Percentiles rank a stretch among this genome's conserved stretches.
Conservation (phyloP, 2,329 filamentous ascomycete species). For the Cladosporium cucumerinum region DNA sequence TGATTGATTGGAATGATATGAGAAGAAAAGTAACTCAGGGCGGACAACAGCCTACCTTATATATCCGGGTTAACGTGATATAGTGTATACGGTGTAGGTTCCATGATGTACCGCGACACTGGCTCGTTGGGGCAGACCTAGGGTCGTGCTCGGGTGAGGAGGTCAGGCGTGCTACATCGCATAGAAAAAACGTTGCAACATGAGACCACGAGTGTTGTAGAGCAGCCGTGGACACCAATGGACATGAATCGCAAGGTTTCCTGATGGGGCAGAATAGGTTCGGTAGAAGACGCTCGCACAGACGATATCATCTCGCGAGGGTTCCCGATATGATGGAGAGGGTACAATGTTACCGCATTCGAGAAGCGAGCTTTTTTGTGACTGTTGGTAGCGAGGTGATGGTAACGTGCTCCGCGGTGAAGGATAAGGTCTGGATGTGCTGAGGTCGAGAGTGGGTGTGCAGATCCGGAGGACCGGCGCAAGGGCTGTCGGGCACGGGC, state of each 20-base stretch:
- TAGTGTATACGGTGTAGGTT: neutral
- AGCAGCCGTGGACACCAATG: neutral
- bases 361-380: neutral
- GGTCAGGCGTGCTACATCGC: neutral
- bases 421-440: neutral
- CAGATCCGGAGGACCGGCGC: neutral
- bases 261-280: neutral
- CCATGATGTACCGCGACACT: neutral
- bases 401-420: neutral
- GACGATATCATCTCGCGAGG: neutral
- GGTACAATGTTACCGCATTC: neutral
- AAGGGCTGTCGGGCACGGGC: neutral
- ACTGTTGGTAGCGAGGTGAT: neutral
- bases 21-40: neutral
- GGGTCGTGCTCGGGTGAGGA: neutral
- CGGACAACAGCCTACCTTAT: neutral
- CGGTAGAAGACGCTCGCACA: neutral
- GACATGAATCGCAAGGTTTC: neutral
- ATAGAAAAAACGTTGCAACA: neutral
- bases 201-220: conserved; percentile 8
- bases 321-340: neutral
- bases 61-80: neutral
- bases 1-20: conserved; percentile 4
- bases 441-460: neutral
- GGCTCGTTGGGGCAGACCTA: neutral